Conservation (phyloP, 805 yeast species). For the Suhomyces faveliae region DNA sequence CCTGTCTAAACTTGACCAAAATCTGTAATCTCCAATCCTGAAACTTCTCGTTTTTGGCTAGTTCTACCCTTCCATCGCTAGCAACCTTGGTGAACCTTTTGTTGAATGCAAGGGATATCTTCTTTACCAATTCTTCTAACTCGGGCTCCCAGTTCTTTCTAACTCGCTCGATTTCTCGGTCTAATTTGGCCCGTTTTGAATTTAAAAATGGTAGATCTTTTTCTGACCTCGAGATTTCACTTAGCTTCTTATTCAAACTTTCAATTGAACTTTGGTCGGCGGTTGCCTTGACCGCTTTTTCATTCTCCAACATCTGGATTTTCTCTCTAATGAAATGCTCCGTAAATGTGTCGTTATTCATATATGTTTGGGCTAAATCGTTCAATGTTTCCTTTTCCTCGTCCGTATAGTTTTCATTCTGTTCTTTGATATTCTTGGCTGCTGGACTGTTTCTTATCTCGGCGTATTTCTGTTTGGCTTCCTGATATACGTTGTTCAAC, state of each 20-base stretch:
- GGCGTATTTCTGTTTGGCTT: slow-evolving; percentile 33
- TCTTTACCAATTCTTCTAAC: slow-evolving; percentile 49
- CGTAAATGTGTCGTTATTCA: slow-evolving; percentile 35
- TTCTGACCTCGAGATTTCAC: slow-evolving; percentile 33
- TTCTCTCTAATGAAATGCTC: slow-evolving; percentile 36
- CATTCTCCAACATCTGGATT: slow-evolving; percentile 48
- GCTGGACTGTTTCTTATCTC: slow-evolving; percentile 43
- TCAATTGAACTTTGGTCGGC: slow-evolving; percentile 39
- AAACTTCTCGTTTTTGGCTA: slow-evolving; percentile 50
- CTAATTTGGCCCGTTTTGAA: slow-evolving; percentile 24
- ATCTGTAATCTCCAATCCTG: slow-evolving; percentile 83
- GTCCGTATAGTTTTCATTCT: slow-evolving; percentile 35
- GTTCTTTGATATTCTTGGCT: slow-evolving; percentile 33
- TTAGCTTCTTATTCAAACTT: slow-evolving; percentile 38
- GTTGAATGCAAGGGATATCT: slow-evolving; percentile 65
- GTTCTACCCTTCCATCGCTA: slow-evolving; percentile 81
- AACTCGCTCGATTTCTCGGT: slow-evolving; percentile 37
- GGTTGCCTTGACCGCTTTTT: slow-evolving; percentile 34
- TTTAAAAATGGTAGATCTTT: slow-evolving; percentile 37
- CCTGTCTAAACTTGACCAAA: slow-evolving; percentile 80
- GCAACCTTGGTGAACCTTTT: slow-evolving; percentile 71
- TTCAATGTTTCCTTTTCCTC: slow-evolving; percentile 41
- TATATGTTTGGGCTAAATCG: slow-evolving; percentile 38
- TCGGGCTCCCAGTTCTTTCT: slow-evolving; percentile 59
- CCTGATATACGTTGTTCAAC: slow-evolving; percentile 31